phyloP scores from a whole-genome alignment of 257 asterid species.

The Salvia miltiorrhiza region DNA sequence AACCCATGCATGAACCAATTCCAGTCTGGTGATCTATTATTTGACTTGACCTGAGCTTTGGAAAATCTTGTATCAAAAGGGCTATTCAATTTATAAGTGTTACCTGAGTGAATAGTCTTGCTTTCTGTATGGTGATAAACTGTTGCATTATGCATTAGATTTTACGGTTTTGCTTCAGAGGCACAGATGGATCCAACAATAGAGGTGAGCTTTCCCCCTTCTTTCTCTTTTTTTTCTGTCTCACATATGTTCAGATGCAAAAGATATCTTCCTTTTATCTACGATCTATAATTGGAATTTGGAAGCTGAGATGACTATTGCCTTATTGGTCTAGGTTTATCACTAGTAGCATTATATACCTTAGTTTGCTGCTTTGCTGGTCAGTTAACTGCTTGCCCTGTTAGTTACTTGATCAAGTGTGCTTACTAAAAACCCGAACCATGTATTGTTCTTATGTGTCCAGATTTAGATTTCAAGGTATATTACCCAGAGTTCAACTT shows the following conservation, averaged over 20 bases:
- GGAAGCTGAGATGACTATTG: neutral
- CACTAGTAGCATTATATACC: neutral
- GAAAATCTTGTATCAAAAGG: neutral
- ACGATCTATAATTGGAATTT: neutral
- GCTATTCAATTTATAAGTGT: neutral
- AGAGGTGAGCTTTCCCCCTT: slow-evolving; percentile 51
- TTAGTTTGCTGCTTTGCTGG: slow-evolving; percentile 6
- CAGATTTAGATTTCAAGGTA: neutral
- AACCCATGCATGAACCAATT: neutral
- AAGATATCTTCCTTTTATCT: neutral
- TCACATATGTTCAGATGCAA: neutral
- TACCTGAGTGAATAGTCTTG: neutral
- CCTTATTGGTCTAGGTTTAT: neutral
- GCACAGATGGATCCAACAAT: slow-evolving; percentile 93
- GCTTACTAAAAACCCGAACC: neutral
- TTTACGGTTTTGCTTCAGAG: slow-evolving; percentile 94
- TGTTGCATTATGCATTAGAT: slow-evolving; percentile 44
- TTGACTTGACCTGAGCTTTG: neutral
- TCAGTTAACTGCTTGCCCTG: neutral
- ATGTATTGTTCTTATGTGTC: neutral
- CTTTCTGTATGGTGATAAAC: slow-evolving; percentile 10
- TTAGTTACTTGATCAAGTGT: slow-evolving; percentile 2
- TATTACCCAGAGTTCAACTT: neutral
- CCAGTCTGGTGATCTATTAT: neutral
- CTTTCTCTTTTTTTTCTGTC: neutral